A percentile compares a stretch with the other conserved stretches of the same genome.
Conservation (phyloP, 1,139 yeast species). For the Fermentozyma sake region DNA sequence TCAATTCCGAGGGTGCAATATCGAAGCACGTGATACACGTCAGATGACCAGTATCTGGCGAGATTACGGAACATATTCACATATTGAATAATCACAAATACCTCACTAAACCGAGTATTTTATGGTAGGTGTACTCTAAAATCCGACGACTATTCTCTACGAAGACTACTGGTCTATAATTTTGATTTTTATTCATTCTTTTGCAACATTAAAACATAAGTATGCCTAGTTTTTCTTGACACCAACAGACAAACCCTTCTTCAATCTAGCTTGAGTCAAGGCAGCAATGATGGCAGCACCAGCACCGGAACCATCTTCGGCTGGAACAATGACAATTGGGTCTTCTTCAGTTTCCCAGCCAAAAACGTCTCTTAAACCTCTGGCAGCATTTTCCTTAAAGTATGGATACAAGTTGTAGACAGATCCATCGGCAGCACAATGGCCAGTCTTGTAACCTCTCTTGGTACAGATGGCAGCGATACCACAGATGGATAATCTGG, state of each 20-base stretch:
- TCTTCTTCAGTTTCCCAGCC: conserved; percentile 65
- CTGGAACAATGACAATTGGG: conserved; percentile 80
- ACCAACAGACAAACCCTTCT: conserved; percentile 74
- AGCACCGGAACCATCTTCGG: conserved; percentile 98
- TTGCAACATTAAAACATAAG: too few relatives aligned
- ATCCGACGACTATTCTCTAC: background rate
- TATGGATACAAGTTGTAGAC: conserved; percentile 91
- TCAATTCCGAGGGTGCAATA: too few relatives aligned
- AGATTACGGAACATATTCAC: too few relatives aligned
- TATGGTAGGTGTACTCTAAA: too few relatives aligned
- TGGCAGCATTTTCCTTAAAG: conserved; percentile 84
- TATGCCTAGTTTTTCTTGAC: too few relatives aligned
- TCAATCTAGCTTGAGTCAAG: conserved; percentile 74
- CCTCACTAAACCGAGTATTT: too few relatives aligned
- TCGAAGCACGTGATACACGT: too few relatives aligned
- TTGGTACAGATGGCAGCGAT: conserved; percentile 91
- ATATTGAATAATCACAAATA: too few relatives aligned
- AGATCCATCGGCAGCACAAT: conserved; percentile 97
- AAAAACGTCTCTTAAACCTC: conserved; percentile 84
- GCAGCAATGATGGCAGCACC: conserved; percentile 99
- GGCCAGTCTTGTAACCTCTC: conserved; percentile 73
- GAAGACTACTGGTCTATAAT: background rate
- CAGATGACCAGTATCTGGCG: too few relatives aligned
- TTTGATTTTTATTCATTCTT: background rate
- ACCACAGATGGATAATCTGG: conserved; percentile 91